Evolutionary conservation across 352 stramenopile genomes (phyloP).

Genomic region (Pythium brassicae): DNA sequence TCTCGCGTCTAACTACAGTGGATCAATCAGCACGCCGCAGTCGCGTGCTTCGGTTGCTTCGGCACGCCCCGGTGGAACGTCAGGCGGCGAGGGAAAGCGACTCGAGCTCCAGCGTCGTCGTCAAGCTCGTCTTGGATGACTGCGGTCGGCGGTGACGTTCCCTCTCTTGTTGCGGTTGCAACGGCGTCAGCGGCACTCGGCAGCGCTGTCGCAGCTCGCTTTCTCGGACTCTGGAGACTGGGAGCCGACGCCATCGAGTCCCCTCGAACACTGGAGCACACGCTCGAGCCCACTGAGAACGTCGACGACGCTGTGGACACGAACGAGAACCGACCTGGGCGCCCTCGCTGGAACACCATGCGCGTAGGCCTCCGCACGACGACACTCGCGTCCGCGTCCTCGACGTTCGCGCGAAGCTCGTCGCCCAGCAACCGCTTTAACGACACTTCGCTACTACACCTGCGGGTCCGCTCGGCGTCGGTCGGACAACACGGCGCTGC

Average conservation of each 20-base stretch:
- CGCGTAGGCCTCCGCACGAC: slow-evolving; percentile 26
- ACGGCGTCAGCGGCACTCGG: not conserved
- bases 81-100: slow-evolving; percentile 28
- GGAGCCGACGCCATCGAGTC: too few species aligned
- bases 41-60: slow-evolving; percentile 2
- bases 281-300: not conserved
- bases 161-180: not conserved
- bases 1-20: too few species aligned
- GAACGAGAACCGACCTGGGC: slow-evolving; percentile 19
- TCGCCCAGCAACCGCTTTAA: slow-evolving; percentile 6
- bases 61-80: slow-evolving; percentile 22
- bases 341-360: slow-evolving; percentile 28
- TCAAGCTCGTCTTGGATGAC: slow-evolving; percentile 16
- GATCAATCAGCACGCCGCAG: slow-evolving; percentile 1
- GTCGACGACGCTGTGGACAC: slow-evolving; percentile 14
- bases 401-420: not conserved
- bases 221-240: not conserved
- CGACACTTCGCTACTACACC: not conserved
- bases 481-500: slow-evolving; percentile 4
- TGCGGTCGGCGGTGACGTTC: slow-evolving; percentile 11
- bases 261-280: not conserved
- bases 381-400: not conserved
- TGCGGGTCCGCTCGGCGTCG: not conserved
- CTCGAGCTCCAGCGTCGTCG: slow-evolving; percentile 12
- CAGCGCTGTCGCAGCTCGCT: not conserved